These are phyloP conservation scores for Aspergillus nomiae DNA, from an alignment of 2,329 filamentous ascomycete species.

Conservation along the genomic window DNA sequence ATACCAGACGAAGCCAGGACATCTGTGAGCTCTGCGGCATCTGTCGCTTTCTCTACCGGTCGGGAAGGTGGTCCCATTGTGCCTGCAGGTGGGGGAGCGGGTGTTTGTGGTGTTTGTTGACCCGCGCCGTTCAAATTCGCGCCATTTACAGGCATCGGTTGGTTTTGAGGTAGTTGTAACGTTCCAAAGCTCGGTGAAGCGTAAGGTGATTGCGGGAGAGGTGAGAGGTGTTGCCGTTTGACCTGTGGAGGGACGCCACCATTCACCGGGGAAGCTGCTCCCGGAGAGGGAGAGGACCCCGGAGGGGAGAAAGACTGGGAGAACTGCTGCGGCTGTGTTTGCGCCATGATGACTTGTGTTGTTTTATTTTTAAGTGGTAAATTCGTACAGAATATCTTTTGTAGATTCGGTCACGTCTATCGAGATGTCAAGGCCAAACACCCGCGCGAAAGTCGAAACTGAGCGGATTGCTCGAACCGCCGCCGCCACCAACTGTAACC, in stretches of 20 bases:
- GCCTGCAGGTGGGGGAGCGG: conserved; percentile 42
- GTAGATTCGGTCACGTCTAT: conserved; percentile 24
- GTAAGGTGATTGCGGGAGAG: conserved; percentile 64
- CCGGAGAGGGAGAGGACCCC: conserved; percentile 64
- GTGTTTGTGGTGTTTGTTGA: conserved; percentile 52
- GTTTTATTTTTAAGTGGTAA: conserved; percentile 12
- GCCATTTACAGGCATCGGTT: conserved; percentile 36
- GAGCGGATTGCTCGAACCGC: conserved; percentile 44
- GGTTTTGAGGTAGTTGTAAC: conserved; percentile 48
- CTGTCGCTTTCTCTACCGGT: conserved; percentile 55
- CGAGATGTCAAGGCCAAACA: conserved; percentile 20
- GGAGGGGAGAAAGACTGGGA: conserved; percentile 64
- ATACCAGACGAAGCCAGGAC: conserved; percentile 83
- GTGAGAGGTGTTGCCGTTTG: conserved; percentile 73
- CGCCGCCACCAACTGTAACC: conserved; percentile 37
- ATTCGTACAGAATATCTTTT: conserved; percentile 16
- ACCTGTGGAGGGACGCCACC: conserved; percentile 65
- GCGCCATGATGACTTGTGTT: conserved; percentile 54
- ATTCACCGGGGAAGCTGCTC: conserved; percentile 53
- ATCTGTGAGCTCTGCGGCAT: conserved; percentile 74
- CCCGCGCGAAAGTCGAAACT: conserved; percentile 35
- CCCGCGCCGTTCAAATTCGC: conserved; percentile 52
- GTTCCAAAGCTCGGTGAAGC: conserved; percentile 60
- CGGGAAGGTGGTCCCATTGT: conserved; percentile 66
- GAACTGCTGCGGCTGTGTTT: conserved; percentile 58